Percentiles rank a stretch among this genome's conserved stretches.
These are phyloP conservation scores for Sporothrix humicola DNA, from an alignment of 2,329 filamentous ascomycete species.

Conservation along the genomic window DNA sequence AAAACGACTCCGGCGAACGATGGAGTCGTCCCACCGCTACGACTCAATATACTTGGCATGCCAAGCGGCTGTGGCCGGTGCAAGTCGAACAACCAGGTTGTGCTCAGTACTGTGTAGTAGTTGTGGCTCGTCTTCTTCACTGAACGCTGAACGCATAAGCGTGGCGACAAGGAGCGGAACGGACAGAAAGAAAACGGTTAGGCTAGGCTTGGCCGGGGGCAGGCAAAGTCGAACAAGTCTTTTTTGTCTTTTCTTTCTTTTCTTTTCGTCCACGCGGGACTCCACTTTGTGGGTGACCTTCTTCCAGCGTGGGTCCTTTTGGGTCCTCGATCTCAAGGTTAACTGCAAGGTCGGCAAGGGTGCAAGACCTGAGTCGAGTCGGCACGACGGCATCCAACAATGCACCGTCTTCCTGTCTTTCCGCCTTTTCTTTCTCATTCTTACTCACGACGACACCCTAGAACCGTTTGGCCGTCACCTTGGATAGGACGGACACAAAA, in stretches of 20 bases:
- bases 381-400: not conserved
- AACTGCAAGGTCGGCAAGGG: not conserved
- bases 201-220: not conserved
- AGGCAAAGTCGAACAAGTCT: not conserved
- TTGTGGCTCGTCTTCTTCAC: not conserved
- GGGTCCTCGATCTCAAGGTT: not conserved
- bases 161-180: too few relatives aligned
- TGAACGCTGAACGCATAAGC: not conserved
- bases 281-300: not conserved
- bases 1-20: not conserved
- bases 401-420: not conserved
- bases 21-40: not conserved
- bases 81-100: not conserved
- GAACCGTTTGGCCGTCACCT: not conserved
- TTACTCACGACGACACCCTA: not conserved
- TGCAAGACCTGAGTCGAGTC: not conserved
- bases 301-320: not conserved
- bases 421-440: not conserved
- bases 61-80: constrained; percentile 2
- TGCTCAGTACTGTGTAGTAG: not conserved
- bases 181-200: too few relatives aligned
- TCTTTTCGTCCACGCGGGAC: constrained; percentile 14
- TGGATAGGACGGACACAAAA: not conserved
- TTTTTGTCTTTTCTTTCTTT: not conserved
- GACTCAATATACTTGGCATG: constrained; percentile 15